Evolutionary conservation across 2,329 filamentous ascomycete species (phyloP), one percentile per base, ranked within the genome.

Genomic region (Fusarium sp.): DNA sequence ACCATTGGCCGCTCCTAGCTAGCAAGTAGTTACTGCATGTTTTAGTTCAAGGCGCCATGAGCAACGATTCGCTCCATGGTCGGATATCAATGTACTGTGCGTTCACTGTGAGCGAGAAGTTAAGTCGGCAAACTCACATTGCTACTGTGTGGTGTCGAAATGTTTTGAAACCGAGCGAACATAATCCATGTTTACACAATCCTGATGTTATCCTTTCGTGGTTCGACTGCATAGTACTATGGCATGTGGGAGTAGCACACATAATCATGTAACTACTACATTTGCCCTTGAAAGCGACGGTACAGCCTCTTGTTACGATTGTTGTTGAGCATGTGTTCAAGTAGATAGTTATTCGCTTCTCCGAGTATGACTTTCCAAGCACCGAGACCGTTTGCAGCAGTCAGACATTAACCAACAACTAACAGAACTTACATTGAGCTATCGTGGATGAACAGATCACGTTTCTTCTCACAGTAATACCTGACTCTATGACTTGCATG

Each of bases 21-120:
- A 62, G 52, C 46, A 56, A 60, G 52, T 32, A 47, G 28, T 30
- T 30, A 30, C 28, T 30, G 28, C 10, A 30, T 49, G 53, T 46
- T 71, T 68, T 66, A 68, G 65, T 65, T 55, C 67, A 68, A 72
- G 57, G 50, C 62, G 60, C 66, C 48, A 51, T 65, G 45, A 65
- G 11, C 47, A 39, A 49, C 30, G 54, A 56, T 59, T 43, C 44
- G 30, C 45, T 55, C 47, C 54, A 40, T 33, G 45, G 56, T 60
- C 58, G 56, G 56, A 52, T 26, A 48, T 50, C 58, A 39, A 47
- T 43, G 54, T 35, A 62, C 59, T 61, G 58, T 65, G 56, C 56
- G 30, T 47, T 44, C 41, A 44, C 67, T 60, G 33, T 24, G 55
- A 33, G 49, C 51, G 51, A 52, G 47, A 66, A 67, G 14, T 67